Percentiles rank a stretch among this genome's conserved stretches.
phyloP scores from a whole-genome alignment of 2,329 filamentous ascomycete species.

The Rhinocladiella similis region DNA sequence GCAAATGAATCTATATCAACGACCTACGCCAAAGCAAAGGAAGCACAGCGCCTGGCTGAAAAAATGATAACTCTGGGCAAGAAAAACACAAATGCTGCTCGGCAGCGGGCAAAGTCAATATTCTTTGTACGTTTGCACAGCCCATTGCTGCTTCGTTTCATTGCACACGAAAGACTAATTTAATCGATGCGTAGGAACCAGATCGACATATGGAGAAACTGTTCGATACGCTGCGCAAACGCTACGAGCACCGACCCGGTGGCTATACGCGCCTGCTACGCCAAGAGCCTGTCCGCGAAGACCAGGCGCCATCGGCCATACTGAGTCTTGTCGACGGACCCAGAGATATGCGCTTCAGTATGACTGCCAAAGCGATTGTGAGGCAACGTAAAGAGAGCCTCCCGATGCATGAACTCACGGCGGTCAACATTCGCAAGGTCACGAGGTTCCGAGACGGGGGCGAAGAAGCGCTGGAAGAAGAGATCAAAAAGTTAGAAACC shows the following conservation, averaged over 20 bases:
- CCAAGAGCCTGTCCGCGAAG: conserved; percentile 82
- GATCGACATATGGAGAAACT: conserved; percentile 69
- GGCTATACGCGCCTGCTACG: conserved; percentile 95
- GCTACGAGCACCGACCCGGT: conserved; percentile 77
- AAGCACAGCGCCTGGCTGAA: conserved; percentile 89
- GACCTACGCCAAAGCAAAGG: conserved; percentile 95
- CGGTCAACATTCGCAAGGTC: conserved; percentile 78
- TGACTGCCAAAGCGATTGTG: conserved; percentile 84
- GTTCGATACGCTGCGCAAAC: conserved; percentile 76
- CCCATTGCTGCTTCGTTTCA: not conserved
- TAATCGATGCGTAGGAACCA: conserved; percentile 36
- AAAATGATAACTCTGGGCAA: conserved; percentile 94
- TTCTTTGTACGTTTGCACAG: conserved; percentile 69
- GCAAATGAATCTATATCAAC: conserved; percentile 91
- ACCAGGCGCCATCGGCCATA: conserved; percentile 87
- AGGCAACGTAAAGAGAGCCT: conserved; percentile 55
- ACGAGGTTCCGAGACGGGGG: conserved; percentile 71
- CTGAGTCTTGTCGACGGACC: conserved; percentile 94
- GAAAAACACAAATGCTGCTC: conserved; percentile 81
- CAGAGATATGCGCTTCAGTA: conserved; percentile 88
- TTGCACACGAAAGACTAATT: not conserved
- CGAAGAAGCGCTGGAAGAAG: conserved; percentile 64
- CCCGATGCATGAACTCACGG: conserved; percentile 68
- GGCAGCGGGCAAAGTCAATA: conserved; percentile 72
- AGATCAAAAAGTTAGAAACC: conserved; percentile 50